Conservation (phyloP, 257 asterid species). For the Salvia rosmarinus region DNA sequence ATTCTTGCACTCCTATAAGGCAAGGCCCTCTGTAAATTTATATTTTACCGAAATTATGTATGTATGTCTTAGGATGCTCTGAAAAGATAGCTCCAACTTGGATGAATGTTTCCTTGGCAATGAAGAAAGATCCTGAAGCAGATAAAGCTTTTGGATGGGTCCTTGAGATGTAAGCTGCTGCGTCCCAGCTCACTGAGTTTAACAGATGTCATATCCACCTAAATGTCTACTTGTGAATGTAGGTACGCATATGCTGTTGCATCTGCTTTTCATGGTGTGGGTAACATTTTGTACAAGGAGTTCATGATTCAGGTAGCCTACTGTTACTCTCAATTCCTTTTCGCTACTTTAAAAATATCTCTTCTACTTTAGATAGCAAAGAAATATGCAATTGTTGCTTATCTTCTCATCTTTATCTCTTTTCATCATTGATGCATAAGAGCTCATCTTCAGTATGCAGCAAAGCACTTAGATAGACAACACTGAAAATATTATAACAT, state of each 20-base stretch:
- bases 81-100: constrained; percentile 90
- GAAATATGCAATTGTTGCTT: background rate
- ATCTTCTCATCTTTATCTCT: background rate
- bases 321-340: constrained; percentile 13
- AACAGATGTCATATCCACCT: background rate
- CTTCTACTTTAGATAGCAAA: constrained; percentile 5
- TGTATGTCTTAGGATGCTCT: constrained; percentile 58
- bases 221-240: constrained; percentile 32
- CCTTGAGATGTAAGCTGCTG: constrained; percentile 78
- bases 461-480: constrained; percentile 1
- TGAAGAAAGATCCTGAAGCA: constrained; percentile 93
- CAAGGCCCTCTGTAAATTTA: constrained; percentile 14
- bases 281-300: constrained; percentile 80
- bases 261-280: constrained; percentile 83
- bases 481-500: background rate
- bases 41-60: constrained; percentile 26
- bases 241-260: constrained; percentile 97
- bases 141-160: constrained; percentile 99
- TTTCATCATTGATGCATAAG: background rate
- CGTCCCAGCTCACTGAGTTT: background rate
- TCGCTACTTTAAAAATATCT: background rate
- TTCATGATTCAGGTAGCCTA: constrained; percentile 90
- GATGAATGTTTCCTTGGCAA: constrained; percentile 95
- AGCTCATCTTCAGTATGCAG: background rate
- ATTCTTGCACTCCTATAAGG: constrained; percentile 20